These are phyloP conservation scores for Amyloporia xantha DNA, from an alignment of 768 basidiomycete species.

Conservation along the genomic window DNA sequence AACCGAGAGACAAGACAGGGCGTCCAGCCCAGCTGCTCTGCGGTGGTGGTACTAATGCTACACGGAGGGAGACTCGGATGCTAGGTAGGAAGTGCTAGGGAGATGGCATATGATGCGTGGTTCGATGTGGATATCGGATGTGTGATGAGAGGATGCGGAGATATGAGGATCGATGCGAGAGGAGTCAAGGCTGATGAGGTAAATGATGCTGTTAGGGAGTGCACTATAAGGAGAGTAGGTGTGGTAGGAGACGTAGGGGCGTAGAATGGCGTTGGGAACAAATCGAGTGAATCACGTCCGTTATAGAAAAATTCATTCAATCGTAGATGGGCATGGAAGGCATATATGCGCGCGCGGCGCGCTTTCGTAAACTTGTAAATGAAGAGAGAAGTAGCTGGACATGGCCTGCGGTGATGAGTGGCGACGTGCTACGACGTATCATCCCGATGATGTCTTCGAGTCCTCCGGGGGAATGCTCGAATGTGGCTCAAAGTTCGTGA, in stretches of 20 bases:
- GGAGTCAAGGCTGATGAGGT: background rate
- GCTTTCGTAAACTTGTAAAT: background rate
- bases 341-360: background rate
- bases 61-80: background rate
- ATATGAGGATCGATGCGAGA: background rate
- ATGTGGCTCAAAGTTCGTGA: background rate
- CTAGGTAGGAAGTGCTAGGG: background rate
- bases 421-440: background rate
- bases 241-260: background rate
- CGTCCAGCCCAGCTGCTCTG: too few species aligned
- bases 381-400: background rate
- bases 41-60: background rate
- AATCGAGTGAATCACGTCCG: background rate
- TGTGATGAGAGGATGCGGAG: background rate
- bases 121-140: background rate
- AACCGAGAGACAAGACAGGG: too few species aligned
- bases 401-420: too few species aligned
- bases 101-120: background rate
- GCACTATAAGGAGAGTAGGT: background rate
- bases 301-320: background rate
- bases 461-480: background rate
- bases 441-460: background rate
- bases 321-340: background rate
- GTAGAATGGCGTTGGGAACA: background rate
- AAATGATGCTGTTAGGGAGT: background rate